Evolutionary conservation across 176 grass and related monocot species (phyloP).

Genomic region (Carex kokanica): DNA sequence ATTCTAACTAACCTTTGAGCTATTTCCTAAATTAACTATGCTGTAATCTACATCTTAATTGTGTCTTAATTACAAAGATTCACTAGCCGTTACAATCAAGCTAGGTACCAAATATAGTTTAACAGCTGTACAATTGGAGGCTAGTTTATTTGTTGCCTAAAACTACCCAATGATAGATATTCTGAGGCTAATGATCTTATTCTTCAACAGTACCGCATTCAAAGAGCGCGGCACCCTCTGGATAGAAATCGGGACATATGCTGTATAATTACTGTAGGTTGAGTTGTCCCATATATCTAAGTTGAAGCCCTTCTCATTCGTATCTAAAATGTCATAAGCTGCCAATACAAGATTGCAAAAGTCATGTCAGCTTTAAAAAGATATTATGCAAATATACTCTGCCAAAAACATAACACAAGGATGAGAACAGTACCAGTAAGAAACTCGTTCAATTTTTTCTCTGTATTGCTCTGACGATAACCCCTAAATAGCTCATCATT

Average conservation of each 20-base stretch:
- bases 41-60: no score
- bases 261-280: conserved; percentile 72
- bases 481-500: conserved; percentile 81
- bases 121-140: no score
- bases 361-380: neutral
- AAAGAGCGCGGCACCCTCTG: conserved; percentile 68
- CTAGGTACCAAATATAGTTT: no score
- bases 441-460: conserved; percentile 66
- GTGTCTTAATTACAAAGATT: no score
- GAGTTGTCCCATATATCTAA: conserved; percentile 95
- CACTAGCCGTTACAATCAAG: no score
- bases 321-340: conserved; percentile 83
- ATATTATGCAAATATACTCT: conserved; percentile 4
- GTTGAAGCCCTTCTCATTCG: conserved; percentile 52
- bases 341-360: conserved; percentile 22
- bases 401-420: neutral
- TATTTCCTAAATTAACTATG: no score
- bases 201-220: conserved; percentile 73
- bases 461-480: conserved; percentile 49
- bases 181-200: no score
- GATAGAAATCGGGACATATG: conserved; percentile 24
- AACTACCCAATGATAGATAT: no score
- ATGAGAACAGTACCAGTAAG: conserved; percentile 44
- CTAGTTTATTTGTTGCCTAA: no score
- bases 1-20: no score